Base-by-base conservation (phyloP, 1,139 yeast species). In the Debaryomycetaceae sp. region DNA sequence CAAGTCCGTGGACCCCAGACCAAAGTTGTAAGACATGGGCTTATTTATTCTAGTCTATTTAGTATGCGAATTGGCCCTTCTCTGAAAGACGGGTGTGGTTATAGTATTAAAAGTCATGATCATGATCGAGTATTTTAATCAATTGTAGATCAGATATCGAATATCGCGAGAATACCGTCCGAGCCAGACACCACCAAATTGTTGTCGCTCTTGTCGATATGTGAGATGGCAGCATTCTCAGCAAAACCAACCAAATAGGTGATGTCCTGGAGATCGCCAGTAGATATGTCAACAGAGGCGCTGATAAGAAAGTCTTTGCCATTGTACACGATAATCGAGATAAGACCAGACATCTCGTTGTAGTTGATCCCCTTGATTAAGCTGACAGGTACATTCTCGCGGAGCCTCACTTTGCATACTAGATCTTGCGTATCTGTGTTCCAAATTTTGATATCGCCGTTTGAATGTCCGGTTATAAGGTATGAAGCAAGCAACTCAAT, bases 1-100 rank as follows among this genome's bases (percentile, higher is more conserved):
- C 70, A 85, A 85, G 74, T 68, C 79, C 45, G 78, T 86, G 45
- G 83, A 77, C 57, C 83, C 83, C 45, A 71, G 71, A 65, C 65
- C 80, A 49, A 74, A 74, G 66, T 71, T 71, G 57, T 71, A 68
- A 57, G 56, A 27, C 20, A 17, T 27, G 31, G 31, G 31, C 11
- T 7, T 27, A 27, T 27, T 27, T 27, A 27, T 27, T 27, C 4
- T 11, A 27, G 31, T 27, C 31, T 27, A 27, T 27, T 27, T 27
- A 27, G 31, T 27, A 27, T 27, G 8, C 11, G 31, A 27, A 27
- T 27, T 27, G 31, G 11, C 31, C 11, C 31, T 8, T 27, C 31
- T 27, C 31, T 27, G 31, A 27, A 11, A 27, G 31, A 27, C 20
- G 20, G 31, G 31, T 11, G 31, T 27, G 31, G 31, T 27, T 8